Conservation (phyloP, 1,284 basidiomycete species). For the Taiwanofungus camphoratus region DNA sequence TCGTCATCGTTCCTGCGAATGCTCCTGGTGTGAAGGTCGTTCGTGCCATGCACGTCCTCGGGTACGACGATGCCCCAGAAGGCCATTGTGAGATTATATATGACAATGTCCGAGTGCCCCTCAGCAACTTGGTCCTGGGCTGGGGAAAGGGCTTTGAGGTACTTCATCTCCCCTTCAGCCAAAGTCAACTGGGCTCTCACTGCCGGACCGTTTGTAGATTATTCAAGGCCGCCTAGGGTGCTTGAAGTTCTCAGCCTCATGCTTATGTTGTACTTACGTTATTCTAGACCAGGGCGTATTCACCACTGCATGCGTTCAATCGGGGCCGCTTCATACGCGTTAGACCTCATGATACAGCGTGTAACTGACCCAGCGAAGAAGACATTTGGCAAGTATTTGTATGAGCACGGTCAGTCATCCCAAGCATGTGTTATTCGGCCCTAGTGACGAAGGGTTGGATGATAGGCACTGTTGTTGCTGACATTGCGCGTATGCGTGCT, state of each 20-base stretch:
- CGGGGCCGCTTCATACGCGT: slow-evolving; percentile 79
- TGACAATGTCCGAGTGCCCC: slow-evolving; percentile 87
- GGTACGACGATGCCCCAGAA: slow-evolving; percentile 92
- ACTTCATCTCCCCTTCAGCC: no score
- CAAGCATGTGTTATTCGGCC: not conserved
- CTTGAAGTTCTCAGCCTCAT: slow-evolving; percentile 17
- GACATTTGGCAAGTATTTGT: slow-evolving; percentile 91
- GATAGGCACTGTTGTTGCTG: slow-evolving; percentile 79
- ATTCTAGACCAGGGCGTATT: slow-evolving; percentile 80
- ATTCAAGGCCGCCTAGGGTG: slow-evolving; percentile 96
- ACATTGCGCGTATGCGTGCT: slow-evolving; percentile 88
- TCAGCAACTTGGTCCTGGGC: slow-evolving; percentile 80
- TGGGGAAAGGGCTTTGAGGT: slow-evolving; percentile 94
- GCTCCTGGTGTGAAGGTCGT: slow-evolving; percentile 85
- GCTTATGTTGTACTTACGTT: not conserved
- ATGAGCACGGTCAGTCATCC: slow-evolving; percentile 79
- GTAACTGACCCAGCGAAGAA: slow-evolving; percentile 87
- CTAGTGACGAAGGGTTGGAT: not conserved
- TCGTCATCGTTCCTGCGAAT: slow-evolving; percentile 89
- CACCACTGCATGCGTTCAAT: slow-evolving; percentile 99
- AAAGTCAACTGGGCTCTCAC: no score
- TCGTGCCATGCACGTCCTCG: slow-evolving; percentile 89
- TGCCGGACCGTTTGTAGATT: no score
- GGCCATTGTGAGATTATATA: slow-evolving; percentile 96
- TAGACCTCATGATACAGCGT: slow-evolving; percentile 88